Evolutionary conservation across 257 asterid species (phyloP).

Genomic region (Solanum rostratum): DNA sequence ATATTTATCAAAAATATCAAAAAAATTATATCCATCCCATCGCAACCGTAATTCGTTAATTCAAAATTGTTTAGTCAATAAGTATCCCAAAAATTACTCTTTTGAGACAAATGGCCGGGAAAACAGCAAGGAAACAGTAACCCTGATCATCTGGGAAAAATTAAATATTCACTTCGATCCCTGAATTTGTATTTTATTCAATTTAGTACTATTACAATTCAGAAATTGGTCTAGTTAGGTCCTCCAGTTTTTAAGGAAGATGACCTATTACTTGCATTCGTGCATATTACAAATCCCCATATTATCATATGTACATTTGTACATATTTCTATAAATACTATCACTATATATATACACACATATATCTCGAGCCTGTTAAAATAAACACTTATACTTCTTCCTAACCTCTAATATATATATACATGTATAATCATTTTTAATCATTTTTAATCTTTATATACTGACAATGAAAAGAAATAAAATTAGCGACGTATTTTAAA

Average conservation of each 20-base stretch:
- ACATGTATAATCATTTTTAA: background rate
- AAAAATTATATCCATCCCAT: accelerated
- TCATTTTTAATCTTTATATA: background rate
- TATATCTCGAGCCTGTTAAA: background rate
- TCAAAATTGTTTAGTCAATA: background rate
- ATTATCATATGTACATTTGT: background rate
- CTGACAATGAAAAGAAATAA: accelerated
- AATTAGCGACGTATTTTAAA: too few species aligned
- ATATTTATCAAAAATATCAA: background rate
- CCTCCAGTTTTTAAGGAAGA: slow-evolving; percentile 7
- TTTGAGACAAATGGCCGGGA: slow-evolving; percentile 2
- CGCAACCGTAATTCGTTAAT: background rate
- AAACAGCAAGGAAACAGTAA: slow-evolving; percentile 24
- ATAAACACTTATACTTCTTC: background rate
- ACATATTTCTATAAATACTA: background rate
- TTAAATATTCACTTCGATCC: background rate
- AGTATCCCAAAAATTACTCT: background rate
- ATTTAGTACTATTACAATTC: background rate
- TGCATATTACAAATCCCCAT: slow-evolving; percentile 1
- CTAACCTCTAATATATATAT: background rate
- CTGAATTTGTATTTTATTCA: background rate
- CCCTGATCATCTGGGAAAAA: slow-evolving; percentile 6
- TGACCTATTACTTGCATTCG: background rate
- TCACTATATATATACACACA: background rate
- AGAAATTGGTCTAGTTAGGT: background rate